Percentiles rank a stretch among this genome's conserved stretches.
phyloP scores from a whole-genome alignment of 2,329 filamentous ascomycete genomes.

The Scedosporium dehoogii region DNA sequence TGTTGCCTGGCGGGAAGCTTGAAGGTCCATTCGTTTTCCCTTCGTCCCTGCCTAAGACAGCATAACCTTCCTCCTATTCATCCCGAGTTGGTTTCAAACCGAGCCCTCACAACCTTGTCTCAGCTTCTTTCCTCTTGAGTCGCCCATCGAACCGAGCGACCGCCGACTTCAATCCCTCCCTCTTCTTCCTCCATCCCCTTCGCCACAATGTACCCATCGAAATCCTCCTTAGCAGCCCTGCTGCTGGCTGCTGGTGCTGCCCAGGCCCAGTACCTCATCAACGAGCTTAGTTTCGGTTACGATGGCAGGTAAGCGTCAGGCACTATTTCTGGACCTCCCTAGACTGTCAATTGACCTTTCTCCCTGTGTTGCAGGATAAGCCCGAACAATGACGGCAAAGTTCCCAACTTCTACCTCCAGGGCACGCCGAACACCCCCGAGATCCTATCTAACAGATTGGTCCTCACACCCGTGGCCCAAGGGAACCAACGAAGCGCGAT shows the following conservation, averaged over 20 bases:
- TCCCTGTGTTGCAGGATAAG: constrained; percentile 45
- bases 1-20: neutral
- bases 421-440: constrained; percentile 47
- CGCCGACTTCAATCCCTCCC: neutral
- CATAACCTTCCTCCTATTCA: neutral
- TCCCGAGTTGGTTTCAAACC: neutral
- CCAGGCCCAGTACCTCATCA: constrained; percentile 57
- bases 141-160: neutral
- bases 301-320: constrained; percentile 41
- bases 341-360: neutral
- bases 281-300: constrained; percentile 70
- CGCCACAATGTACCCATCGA: constrained; percentile 1
- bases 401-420: constrained; percentile 45
- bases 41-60: neutral
- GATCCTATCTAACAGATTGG: constrained; percentile 76
- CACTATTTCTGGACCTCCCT: neutral
- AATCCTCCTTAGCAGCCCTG: constrained; percentile 6
- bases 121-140: neutral
- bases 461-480: constrained; percentile 80
- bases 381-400: constrained; percentile 38
- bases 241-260: constrained; percentile 37
- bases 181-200: neutral
- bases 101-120: too few relatives aligned
- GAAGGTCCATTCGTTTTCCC: neutral
- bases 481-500: constrained; percentile 76